Percentiles rank a stretch among this genome's conserved stretches.
phyloP scores from a whole-genome alignment of 1,284 basidiomycete species.

The Rhodotorula glutinis region DNA sequence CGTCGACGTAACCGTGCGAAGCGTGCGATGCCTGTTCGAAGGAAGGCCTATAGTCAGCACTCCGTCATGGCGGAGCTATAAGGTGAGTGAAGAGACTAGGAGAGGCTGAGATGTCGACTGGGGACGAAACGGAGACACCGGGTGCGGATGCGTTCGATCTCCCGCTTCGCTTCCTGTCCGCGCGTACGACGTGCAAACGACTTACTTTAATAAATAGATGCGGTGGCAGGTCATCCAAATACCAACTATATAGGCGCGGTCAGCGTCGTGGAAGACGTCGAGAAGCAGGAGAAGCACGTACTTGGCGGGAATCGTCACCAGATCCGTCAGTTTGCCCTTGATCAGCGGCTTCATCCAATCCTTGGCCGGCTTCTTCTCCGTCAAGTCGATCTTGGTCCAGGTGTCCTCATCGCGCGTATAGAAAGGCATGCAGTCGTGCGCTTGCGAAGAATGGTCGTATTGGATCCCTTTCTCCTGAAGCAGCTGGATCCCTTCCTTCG shows the following conservation, averaged over 20 bases:
- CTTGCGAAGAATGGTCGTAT: conserved; percentile 65
- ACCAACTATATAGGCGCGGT: conserved; percentile 6
- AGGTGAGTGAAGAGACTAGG: too few relatives aligned
- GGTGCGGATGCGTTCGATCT: too few relatives aligned
- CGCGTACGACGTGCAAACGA: too few relatives aligned
- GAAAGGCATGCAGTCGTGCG: conserved; percentile 51
- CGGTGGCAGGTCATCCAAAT: conserved; percentile 54
- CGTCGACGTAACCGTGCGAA: conserved; percentile 70
- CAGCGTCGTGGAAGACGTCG: neutral
- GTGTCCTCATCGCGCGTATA: conserved; percentile 58
- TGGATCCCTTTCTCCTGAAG: conserved; percentile 70
- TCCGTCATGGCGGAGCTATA: too few relatives aligned
- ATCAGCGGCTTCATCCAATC: conserved; percentile 73
- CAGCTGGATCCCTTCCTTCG: conserved; percentile 60
- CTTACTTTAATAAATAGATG: conserved; percentile 79
- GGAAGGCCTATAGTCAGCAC: too few relatives aligned
- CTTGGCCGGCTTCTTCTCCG: conserved; percentile 55
- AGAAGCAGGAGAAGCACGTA: conserved; percentile 47
- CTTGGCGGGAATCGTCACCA: conserved; percentile 57
- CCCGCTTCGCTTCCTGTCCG: too few relatives aligned
- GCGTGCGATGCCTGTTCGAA: conserved; percentile 59
- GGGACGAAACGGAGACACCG: too few relatives aligned
- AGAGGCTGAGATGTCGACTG: too few relatives aligned
- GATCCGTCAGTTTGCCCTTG: conserved; percentile 63
- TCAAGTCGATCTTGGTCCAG: conserved; percentile 65